Base-by-base conservation (phyloP, 176 grass and related monocot genomes). In the Carex parvula region DNA sequence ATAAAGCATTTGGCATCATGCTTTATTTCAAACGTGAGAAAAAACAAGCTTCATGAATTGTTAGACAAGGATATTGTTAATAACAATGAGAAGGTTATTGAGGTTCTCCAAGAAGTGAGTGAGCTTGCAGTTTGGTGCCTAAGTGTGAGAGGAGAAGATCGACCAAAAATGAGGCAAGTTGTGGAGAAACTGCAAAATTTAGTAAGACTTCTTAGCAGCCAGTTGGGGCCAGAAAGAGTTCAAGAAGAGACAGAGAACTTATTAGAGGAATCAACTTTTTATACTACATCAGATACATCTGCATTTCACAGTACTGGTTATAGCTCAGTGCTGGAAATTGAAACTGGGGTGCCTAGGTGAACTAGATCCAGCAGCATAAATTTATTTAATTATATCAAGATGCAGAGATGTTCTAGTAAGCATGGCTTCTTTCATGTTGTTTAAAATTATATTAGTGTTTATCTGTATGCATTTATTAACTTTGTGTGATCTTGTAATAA, bases 141-240 rank as follows among this genome's bases (percentile, higher is more conserved):
- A 39, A 71, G 68, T 44, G 13, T 81, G 29, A 66, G 67, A 42
- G 85, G 64, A 42, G 74, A 81, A 35, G 76, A 58, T 35, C 61
- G 84, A 16, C 70, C 84, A 15, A 57, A 62, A 18, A 85, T 85
- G 67, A 48, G 17, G 55, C 50, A 70, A 44, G 9, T 86, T 21
- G 59, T 54, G 26, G 62, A 86, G 9, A 68, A 68, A 68, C 15
- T 68, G 21, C 30, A 68, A 29, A 20, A 24, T 12, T 4, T 68
- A 32, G n/a, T 1, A 68, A 68, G 30, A 68, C 7, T 68, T 8
- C 12, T 18, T 15, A 18, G 15, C 55, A 58, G 55, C 12, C 55
- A 18, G 53, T 1, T 55, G 13, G 53, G 29, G 2, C 64, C 7
- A 24, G 64, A 33, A 68, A 33, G 22, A 3, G 64, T 68, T 68